These are phyloP conservation scores for Candida tallmaniae DNA, from an alignment of 805 yeast species.

Conservation along the genomic window DNA sequence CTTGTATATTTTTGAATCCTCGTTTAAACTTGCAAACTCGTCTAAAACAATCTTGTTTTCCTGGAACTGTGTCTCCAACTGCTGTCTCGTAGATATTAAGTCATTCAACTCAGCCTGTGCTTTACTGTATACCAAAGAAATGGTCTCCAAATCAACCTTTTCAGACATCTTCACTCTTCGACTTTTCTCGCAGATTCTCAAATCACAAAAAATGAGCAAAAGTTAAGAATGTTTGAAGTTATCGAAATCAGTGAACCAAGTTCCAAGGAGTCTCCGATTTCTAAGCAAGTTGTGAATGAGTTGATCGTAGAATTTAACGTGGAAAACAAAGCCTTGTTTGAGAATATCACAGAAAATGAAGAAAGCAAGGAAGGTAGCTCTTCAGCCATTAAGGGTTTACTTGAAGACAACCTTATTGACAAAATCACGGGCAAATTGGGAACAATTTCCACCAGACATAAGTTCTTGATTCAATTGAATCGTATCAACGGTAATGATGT, in stretches of 20 bases:
- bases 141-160: conserved; percentile 41
- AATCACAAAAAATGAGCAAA: conserved; percentile 5
- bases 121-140: conserved; percentile 41
- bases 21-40: conserved; percentile 65
- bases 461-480: conserved; percentile 5
- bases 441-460: conserved; percentile 5
- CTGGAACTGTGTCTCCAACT: conserved; percentile 88
- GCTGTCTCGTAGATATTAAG: conserved; percentile 68
- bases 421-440: conserved; percentile 1
- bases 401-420: conserved; percentile 1
- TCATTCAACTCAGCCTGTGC: conserved; percentile 47
- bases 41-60: conserved; percentile 86
- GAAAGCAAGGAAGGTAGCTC: too few relatives aligned
- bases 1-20: conserved; percentile 76
- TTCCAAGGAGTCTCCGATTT: background rate
- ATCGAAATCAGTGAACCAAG: background rate
- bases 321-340: too few relatives aligned
- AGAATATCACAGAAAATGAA: too few relatives aligned
- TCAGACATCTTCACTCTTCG: too few relatives aligned
- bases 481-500: background rate
- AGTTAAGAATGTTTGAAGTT: background rate
- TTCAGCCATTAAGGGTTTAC: background rate
- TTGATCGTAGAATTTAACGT: background rate
- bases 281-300: background rate
- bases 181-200: too few relatives aligned